phyloP scores from a whole-genome alignment of 495 filamentous ascomycete genomes.

The Xylona heveae region DNA sequence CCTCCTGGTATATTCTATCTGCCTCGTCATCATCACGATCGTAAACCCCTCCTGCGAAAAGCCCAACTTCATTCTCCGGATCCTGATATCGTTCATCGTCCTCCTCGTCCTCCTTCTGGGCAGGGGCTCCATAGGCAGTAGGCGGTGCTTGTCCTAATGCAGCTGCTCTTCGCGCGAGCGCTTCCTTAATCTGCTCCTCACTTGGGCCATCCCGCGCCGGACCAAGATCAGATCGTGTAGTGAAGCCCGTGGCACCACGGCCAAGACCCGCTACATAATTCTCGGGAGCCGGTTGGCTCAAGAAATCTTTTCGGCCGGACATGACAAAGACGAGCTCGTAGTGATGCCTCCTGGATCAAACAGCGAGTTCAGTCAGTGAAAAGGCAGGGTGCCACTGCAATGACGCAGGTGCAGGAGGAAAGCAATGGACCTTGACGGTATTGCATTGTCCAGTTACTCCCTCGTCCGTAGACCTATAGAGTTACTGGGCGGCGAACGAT shows the following conservation, averaged over 20 bases:
- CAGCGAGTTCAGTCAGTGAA: too few species aligned
- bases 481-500: too few species aligned
- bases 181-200: constrained; percentile 95
- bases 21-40: constrained; percentile 96
- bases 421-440: too few species aligned
- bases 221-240: constrained; percentile 87
- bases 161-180: constrained; percentile 76
- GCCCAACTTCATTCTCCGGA: constrained; percentile 87
- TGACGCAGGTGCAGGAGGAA: too few species aligned
- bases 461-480: too few species aligned
- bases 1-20: constrained; percentile 80
- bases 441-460: too few species aligned
- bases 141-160: constrained; percentile 63
- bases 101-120: constrained; percentile 62
- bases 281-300: constrained; percentile 78
- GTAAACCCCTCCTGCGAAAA: constrained; percentile 85
- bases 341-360: too few species aligned
- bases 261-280: constrained; percentile 98
- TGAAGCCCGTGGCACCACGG: constrained; percentile 94
- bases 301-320: constrained; percentile 68
- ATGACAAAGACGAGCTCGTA: constrained; percentile 30
- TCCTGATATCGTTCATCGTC: constrained; percentile 83
- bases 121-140: constrained; percentile 52
- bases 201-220: constrained; percentile 92
- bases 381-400: too few species aligned